A percentile compares a stretch with the other conserved stretches of the same genome.
Evolutionary conservation across 768 basidiomycete genomes (phyloP).

Genomic region (Jaapia argillacea): DNA sequence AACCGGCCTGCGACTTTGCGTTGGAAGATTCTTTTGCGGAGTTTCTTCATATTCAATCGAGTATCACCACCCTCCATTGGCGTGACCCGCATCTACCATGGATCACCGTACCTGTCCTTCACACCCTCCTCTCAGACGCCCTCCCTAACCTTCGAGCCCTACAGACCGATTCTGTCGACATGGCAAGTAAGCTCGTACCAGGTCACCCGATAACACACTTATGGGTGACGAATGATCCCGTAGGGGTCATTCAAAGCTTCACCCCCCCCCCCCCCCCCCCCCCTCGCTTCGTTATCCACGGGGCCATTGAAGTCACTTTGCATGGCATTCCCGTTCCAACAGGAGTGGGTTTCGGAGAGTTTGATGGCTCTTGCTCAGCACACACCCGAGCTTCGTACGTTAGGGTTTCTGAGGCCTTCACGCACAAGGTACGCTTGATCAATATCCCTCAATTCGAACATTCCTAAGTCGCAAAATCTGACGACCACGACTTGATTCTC

Average conservation of each 20-base stretch:
- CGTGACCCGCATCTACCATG: slow-evolving; percentile 2
- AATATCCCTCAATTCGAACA: no score
- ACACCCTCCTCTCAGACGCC: slow-evolving; percentile 1
- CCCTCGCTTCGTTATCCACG: not conserved
- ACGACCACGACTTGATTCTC: slow-evolving; percentile 9
- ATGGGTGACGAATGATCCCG: slow-evolving; percentile 5
- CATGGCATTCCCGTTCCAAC: slow-evolving; percentile 8
- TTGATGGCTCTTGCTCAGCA: slow-evolving; percentile 6
- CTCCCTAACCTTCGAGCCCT: slow-evolving; percentile 5
- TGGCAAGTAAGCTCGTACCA: slow-evolving; percentile 7
- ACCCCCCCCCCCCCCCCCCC: no score
- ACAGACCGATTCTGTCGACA: slow-evolving; percentile 7
- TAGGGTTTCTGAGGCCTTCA: slow-evolving; percentile 10
- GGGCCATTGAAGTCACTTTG: slow-evolving; percentile 7
- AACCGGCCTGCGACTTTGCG: slow-evolving; percentile 10
- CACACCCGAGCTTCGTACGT: slow-evolving; percentile 8
- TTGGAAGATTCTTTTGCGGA: slow-evolving; percentile 5
- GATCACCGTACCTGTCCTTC: not conserved
- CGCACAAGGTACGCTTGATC: slow-evolving; percentile 4
- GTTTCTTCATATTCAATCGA: slow-evolving; percentile 8
- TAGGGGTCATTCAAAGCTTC: not conserved
- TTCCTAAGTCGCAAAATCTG: not conserved
- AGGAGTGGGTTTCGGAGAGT: slow-evolving; percentile 1
- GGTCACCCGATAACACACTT: slow-evolving; percentile 8
- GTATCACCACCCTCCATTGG: slow-evolving; percentile 7